Base-by-base conservation (phyloP, 108 stramenopile species). In the Asterionellopsis glacialis region DNA sequence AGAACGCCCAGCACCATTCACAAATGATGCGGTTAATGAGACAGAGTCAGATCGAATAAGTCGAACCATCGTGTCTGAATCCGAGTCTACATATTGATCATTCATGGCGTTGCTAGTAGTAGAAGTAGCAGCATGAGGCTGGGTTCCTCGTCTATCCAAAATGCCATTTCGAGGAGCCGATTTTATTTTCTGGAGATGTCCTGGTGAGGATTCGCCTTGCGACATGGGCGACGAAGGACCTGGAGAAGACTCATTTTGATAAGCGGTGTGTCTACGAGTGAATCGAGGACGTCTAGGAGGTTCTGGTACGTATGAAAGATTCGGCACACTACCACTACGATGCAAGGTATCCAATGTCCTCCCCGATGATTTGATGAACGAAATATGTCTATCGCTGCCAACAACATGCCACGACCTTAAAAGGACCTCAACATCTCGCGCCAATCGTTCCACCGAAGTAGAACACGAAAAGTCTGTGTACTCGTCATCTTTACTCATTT, bases 401-500 rank as follows among this genome's bases (percentile, higher is more conserved):
- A 77, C 74, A 19, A 93, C 80, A 75, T 88, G 77, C 91, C 91
- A 93, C 14, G 74, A 57, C 10, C 88, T 65, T 39, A 93, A 63
- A 7, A 76, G 55, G 14, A 81, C 88, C 50, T 89, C 91, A 23
- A 93, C 75, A 68, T 90, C 88, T 16, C 88, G 82, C 24, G 83
- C 68, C 50, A 93, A 51, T 39, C 91, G 79, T 64, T 93, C 91
- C 19, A 93, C 41, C 9, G 91, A 77, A 9, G 88, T 93, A 0
- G 85, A 87, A 47, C 84, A 90, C 0, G 88, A 90, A 64, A 90
- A 85, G 65, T 93, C 91, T 10, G 85, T 87, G 54, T 93, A 90
- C 70, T 90, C 88, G 65, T 93, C 91, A 41, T 33, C 33, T 33
- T 33, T 33, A 33, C 33, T 33, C 33, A 33, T 33, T 7, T 33